Conservation (phyloP, 164 flowering plant genomes). For the Aristolochia californica region DNA sequence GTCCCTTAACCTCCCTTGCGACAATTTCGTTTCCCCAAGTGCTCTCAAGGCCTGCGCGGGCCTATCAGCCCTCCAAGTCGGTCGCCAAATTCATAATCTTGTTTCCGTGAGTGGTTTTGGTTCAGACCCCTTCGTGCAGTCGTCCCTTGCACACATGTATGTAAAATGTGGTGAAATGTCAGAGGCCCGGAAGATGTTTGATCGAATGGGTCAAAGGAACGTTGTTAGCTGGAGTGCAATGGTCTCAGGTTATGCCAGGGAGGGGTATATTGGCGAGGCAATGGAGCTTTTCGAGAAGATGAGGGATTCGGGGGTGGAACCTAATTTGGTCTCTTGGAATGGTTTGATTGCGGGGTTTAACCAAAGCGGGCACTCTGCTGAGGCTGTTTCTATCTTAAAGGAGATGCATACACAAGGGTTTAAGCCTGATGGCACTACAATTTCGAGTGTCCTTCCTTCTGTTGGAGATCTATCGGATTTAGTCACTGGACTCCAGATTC, state of each 20-base stretch:
- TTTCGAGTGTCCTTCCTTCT: slow-evolving; percentile 57
- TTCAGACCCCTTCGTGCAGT: slow-evolving; percentile 40
- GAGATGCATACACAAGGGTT: slow-evolving; percentile 47
- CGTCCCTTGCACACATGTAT: slow-evolving; percentile 53
- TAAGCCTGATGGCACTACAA: slow-evolving; percentile 36
- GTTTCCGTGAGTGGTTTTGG: slow-evolving; percentile 30
- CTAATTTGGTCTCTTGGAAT: slow-evolving; percentile 66
- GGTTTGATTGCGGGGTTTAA: slow-evolving; percentile 67
- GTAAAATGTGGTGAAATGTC: slow-evolving; percentile 30
- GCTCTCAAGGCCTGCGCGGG: slow-evolving; percentile 54
- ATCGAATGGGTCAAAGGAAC: slow-evolving; percentile 34
- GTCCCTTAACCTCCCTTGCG: slow-evolving; percentile 26
- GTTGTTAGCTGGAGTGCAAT: slow-evolving; percentile 62
- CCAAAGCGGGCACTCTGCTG: slow-evolving; percentile 27
- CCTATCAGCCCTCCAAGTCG: slow-evolving; percentile 16
- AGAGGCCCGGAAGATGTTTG: slow-evolving; percentile 46
- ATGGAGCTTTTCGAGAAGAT: slow-evolving; percentile 31
- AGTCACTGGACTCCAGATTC: slow-evolving; percentile 45
- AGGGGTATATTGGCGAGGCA: slow-evolving; percentile 33
- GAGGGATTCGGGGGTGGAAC: slow-evolving; percentile 36
- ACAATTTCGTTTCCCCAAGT: slow-evolving; percentile 34
- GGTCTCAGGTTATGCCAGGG: slow-evolving; percentile 49
- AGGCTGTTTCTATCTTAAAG: slow-evolving; percentile 33
- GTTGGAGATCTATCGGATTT: slow-evolving; percentile 44
- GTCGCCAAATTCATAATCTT: slow-evolving; percentile 41